Evolutionary conservation across 352 stramenopile species (phyloP).

Genomic region (Pythium folliculosum): DNA sequence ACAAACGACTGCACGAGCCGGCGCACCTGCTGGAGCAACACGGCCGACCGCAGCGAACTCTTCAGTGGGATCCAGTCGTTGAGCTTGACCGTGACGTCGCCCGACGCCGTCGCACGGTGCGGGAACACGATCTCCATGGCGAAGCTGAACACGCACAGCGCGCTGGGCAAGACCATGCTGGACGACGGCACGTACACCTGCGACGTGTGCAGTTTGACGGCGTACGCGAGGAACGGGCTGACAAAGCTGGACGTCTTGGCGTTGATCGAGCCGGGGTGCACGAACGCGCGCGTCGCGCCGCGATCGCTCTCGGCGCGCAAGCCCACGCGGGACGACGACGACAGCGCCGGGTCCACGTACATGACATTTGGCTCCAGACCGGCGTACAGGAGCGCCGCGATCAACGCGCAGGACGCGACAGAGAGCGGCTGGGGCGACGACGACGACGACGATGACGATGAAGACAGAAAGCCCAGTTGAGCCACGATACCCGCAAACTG

Average conservation of each 20-base stretch:
- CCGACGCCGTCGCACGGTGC: constrained; percentile 31
- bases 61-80: constrained; percentile 76
- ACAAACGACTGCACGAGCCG: constrained; percentile 34
- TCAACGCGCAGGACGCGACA: constrained; percentile 49
- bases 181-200: constrained; percentile 77
- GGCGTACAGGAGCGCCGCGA: constrained; percentile 74
- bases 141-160: constrained; percentile 74
- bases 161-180: constrained; percentile 59
- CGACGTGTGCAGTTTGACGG: constrained; percentile 83
- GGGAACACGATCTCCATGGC: constrained; percentile 56
- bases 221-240: constrained; percentile 74
- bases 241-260: constrained; percentile 54
- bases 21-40: constrained; percentile 57
- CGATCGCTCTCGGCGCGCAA: constrained; percentile 37
- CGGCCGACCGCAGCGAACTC: constrained; percentile 53
- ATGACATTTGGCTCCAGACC: constrained; percentile 94
- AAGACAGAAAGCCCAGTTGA: constrained; percentile 63
- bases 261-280: constrained; percentile 80
- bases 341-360: constrained; percentile 53
- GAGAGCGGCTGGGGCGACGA: constrained; percentile 32
- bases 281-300: constrained; percentile 46
- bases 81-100: constrained; percentile 54
- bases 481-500: constrained; percentile 71
- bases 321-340: constrained; percentile 17
- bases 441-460: constrained; percentile 7